These are phyloP conservation scores for Kondoa malvinella DNA, from an alignment of 768 basidiomycete species.

Conservation along the genomic window DNA sequence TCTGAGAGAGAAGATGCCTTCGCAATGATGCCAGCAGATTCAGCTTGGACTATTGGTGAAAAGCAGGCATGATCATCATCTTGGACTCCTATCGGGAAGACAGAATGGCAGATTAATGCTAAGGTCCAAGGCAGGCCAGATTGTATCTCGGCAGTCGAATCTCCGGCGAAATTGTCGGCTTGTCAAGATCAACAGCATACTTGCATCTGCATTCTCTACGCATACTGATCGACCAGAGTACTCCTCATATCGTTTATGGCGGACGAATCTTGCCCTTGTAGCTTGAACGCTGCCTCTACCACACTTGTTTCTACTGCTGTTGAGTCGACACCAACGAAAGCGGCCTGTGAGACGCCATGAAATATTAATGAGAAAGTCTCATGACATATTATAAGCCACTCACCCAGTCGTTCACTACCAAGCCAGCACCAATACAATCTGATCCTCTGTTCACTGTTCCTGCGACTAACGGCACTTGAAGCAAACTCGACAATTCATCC, in stretches of 20 bases:
- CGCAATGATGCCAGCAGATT: too few relatives aligned
- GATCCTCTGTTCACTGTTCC: slow-evolving; percentile 98
- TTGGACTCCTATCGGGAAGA: too few relatives aligned
- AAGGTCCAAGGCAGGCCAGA: too few relatives aligned
- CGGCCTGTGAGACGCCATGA: slow-evolving; percentile 55
- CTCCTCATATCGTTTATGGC: slow-evolving; percentile 86
- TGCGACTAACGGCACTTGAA: slow-evolving; percentile 88
- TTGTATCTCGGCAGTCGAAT: too few relatives aligned
- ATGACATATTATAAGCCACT: not conserved
- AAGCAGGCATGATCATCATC: too few relatives aligned
- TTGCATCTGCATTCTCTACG: slow-evolving; percentile 34
- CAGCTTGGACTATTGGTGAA: too few relatives aligned
- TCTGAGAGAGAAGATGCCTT: too few relatives aligned
- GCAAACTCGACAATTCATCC: slow-evolving; percentile 81
- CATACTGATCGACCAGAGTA: slow-evolving; percentile 79
- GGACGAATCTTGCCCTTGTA: slow-evolving; percentile 64
- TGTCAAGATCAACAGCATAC: not conserved
- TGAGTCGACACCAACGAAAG: slow-evolving; percentile 95
- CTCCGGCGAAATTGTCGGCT: not conserved
- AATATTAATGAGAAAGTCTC: not conserved
- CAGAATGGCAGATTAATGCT: too few relatives aligned
- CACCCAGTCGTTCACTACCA: slow-evolving; percentile 64
- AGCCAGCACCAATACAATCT: slow-evolving; percentile 89
- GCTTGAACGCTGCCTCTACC: slow-evolving; percentile 82
- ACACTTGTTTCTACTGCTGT: slow-evolving; percentile 99